These are phyloP conservation scores for Candida arabinofermentans DNA, from an alignment of 805 yeast species.

Conservation along the genomic window DNA sequence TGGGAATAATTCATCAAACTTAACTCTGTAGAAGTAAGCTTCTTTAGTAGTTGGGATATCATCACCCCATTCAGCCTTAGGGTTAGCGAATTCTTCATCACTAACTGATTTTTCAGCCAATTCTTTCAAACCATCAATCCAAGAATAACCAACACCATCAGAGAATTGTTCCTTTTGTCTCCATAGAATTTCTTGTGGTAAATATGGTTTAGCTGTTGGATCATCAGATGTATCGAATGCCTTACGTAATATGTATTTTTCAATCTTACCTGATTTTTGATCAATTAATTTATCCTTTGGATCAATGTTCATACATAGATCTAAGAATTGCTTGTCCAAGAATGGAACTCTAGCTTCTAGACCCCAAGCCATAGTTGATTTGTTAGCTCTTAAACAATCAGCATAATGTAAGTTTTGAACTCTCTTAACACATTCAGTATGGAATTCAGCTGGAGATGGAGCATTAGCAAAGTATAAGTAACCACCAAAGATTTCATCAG, in stretches of 20 bases:
- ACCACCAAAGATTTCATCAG: slow-evolving; percentile 99
- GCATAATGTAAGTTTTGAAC: slow-evolving; percentile 96
- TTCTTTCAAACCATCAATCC: slow-evolving; percentile 98
- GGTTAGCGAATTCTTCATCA: slow-evolving; percentile 87
- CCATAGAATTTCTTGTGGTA: slow-evolving; percentile 96
- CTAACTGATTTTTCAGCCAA: slow-evolving; percentile 81
- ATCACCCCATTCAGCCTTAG: slow-evolving; percentile 93
- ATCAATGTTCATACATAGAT: slow-evolving; percentile 89
- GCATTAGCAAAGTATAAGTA: slow-evolving; percentile 97
- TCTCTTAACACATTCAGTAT: slow-evolving; percentile 89
- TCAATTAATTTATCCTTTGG: slow-evolving; percentile 88
- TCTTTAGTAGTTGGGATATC: slow-evolving; percentile 97
- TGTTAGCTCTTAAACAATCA: slow-evolving; percentile 98
- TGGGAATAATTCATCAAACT: slow-evolving; percentile 92
- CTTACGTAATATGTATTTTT: slow-evolving; percentile 93
- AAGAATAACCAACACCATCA: slow-evolving; percentile 98
- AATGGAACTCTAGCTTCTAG: slow-evolving; percentile 99
- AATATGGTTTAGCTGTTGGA: slow-evolving; percentile 72
- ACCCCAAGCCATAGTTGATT: slow-evolving; percentile 99
- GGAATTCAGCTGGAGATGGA: slow-evolving; percentile 91
- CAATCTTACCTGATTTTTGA: slow-evolving; percentile 70
- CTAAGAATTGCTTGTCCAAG: slow-evolving; percentile 90
- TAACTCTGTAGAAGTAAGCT: slow-evolving; percentile 98
- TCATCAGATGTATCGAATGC: slow-evolving; percentile 94
- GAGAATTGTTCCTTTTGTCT: slow-evolving; percentile 99